Evolutionary conservation across 371 early-diverging fungal genomes (phyloP).

Genomic region (Mortierella sp.): DNA sequence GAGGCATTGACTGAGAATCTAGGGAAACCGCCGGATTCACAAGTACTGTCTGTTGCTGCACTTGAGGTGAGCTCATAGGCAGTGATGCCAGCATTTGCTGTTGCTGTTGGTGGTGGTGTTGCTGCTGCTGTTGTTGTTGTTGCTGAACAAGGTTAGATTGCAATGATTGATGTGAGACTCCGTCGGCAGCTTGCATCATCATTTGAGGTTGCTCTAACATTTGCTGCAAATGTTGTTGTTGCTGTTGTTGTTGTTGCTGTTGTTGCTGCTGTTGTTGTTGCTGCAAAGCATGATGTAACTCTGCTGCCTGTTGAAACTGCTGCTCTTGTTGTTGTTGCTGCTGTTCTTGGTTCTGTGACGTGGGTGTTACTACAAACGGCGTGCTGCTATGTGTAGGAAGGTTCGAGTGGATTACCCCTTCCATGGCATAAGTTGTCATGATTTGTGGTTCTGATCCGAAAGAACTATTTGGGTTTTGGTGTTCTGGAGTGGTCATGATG

Average conservation of each 20-base stretch:
- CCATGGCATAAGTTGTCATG: slow-evolving; percentile 30
- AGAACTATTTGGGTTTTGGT: slow-evolving; percentile 2
- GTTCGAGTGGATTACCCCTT: slow-evolving; percentile 27
- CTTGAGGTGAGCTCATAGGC: slow-evolving; percentile 19
- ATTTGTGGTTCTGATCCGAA: slow-evolving; percentile 6
- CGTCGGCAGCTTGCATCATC: slow-evolving; percentile 11
- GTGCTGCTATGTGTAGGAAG: neutral
- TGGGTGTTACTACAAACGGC: slow-evolving; percentile 12
- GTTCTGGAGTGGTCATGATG: neutral
- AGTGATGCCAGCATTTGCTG: slow-evolving; percentile 15
- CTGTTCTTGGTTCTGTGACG: slow-evolving; percentile 12
- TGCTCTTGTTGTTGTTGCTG: slow-evolving; percentile 20
- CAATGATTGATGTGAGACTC: slow-evolving; percentile 22
- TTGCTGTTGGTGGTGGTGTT: slow-evolving; percentile 22
- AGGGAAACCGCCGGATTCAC: slow-evolving; percentile 19
- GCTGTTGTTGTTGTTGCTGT: slow-evolving; percentile 17
- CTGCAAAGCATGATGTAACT: too few species aligned
- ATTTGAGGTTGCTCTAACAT: slow-evolving; percentile 14
- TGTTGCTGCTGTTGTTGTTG: slow-evolving; percentile 41
- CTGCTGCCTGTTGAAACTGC: neutral
- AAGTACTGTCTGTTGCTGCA: slow-evolving; percentile 19
- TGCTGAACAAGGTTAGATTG: slow-evolving; percentile 19
- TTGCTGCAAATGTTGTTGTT: slow-evolving; percentile 29
- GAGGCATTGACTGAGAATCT: slow-evolving; percentile 19
- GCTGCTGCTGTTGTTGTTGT: slow-evolving; percentile 20